Conservation (phyloP, 106 monocot species). For the Dendrobium huoshanense region DNA sequence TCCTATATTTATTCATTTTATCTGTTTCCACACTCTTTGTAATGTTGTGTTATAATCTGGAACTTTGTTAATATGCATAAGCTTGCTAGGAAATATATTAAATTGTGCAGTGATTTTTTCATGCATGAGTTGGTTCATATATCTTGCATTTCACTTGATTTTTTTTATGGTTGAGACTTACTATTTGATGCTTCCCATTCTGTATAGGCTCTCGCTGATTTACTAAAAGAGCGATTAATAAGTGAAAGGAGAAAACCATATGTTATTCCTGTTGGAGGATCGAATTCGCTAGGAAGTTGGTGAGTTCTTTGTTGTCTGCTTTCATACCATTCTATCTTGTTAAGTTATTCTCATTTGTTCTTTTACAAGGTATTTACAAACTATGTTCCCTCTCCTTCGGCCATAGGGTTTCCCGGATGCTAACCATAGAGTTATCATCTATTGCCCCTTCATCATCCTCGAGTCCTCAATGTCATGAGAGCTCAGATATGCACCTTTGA, state of each 20-base stretch:
- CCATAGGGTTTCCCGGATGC: too few species aligned
- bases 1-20: neutral
- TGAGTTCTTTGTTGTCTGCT: constrained; percentile 21
- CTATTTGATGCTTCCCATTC: neutral
- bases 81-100: neutral
- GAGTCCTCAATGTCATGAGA: too few species aligned
- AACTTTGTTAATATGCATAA: neutral
- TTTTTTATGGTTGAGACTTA: neutral
- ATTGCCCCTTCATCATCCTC: too few species aligned
- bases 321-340: neutral
- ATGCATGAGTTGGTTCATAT: neutral
- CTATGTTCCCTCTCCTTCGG: too few species aligned
- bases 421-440: too few species aligned
- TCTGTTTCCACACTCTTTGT: neutral
- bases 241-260: constrained; percentile 87
- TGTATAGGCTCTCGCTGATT: constrained; percentile 61
- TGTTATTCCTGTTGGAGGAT: constrained; percentile 97
- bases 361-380: too few species aligned
- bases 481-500: too few species aligned
- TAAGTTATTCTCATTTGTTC: too few species aligned
- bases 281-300: constrained; percentile 97
- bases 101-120: neutral
- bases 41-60: neutral
- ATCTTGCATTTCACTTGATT: neutral
- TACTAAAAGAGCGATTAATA: constrained; percentile 56